Evolutionary conservation across 78 protist species (phyloP).

Genomic region (slime mould (Dictyostelium discoideum)): dicty_2.7 NC_007088.5:2906001-2906500

Average conservation of each 20-base stretch:
- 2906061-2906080: background rate
- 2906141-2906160: slow-evolving; percentile 25
- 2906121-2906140: slow-evolving; percentile 29
- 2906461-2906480: background rate
- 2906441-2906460: background rate
- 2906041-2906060: background rate
- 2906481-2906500: background rate
- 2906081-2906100: background rate
- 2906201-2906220: background rate
- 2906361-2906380: background rate
- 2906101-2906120: slow-evolving; percentile 47
- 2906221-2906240: background rate
- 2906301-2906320: background rate
- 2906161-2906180: slow-evolving; percentile 22
- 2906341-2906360: background rate
- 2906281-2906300: slow-evolving; percentile 13
- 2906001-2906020: background rate
- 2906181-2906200: background rate
- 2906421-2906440: background rate
- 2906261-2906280: slow-evolving; percentile 24
- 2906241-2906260: background rate
- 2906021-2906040: slow-evolving; percentile 13
- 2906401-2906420: background rate
- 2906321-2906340: background rate
- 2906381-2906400: background rate